Percentiles rank a stretch among this genome's conserved stretches.
phyloP scores from a whole-genome alignment of 2,329 filamentous ascomycete genomes.

The Diatrype stigma region DNA sequence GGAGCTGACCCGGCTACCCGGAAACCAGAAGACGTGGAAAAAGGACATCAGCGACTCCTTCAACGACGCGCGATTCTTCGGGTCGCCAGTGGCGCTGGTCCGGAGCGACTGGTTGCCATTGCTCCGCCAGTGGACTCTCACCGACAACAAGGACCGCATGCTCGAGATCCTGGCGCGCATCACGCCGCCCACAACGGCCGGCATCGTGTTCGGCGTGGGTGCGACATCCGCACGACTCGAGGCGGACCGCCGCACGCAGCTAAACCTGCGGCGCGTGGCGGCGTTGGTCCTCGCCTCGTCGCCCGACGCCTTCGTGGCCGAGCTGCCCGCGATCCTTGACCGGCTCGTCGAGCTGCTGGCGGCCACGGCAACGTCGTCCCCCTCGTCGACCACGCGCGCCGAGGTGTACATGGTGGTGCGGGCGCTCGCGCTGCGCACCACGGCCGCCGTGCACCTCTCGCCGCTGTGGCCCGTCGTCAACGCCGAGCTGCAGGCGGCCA shows the following conservation, averaged over 20 bases:
- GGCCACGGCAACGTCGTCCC: conserved; percentile 83
- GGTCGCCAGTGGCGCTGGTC: conserved; percentile 61
- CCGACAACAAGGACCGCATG: conserved; percentile 78
- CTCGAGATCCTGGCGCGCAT: conserved; percentile 75
- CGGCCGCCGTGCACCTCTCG: conserved; percentile 72
- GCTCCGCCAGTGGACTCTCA: conserved; percentile 75
- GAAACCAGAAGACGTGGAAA: conserved; percentile 84
- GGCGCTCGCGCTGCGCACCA: conserved; percentile 74
- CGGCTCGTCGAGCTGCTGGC: conserved; percentile 82
- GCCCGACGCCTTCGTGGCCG: conserved; percentile 74
- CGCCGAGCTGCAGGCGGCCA: conserved; percentile 73
- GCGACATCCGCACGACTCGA: conserved; percentile 91
- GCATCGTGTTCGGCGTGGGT: conserved; percentile 97
- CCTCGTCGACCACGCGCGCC: conserved; percentile 81
- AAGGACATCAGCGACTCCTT: conserved; percentile 91
- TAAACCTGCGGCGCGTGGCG: conserved; percentile 80
- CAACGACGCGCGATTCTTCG: conserved; percentile 83
- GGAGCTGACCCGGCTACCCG: conserved; percentile 71
- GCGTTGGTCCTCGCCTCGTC: conserved; percentile 73
- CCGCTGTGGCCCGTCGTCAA: conserved; percentile 89
- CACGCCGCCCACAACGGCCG: conserved; percentile 81
- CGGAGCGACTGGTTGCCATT: conserved; percentile 76
- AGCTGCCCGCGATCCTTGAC: conserved; percentile 69
- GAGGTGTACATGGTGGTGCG: conserved; percentile 88
- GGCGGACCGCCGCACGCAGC: conserved; percentile 86